Conservation (phyloP, 495 filamentous ascomycete genomes). For the Tuber melanosporum region DNA sequence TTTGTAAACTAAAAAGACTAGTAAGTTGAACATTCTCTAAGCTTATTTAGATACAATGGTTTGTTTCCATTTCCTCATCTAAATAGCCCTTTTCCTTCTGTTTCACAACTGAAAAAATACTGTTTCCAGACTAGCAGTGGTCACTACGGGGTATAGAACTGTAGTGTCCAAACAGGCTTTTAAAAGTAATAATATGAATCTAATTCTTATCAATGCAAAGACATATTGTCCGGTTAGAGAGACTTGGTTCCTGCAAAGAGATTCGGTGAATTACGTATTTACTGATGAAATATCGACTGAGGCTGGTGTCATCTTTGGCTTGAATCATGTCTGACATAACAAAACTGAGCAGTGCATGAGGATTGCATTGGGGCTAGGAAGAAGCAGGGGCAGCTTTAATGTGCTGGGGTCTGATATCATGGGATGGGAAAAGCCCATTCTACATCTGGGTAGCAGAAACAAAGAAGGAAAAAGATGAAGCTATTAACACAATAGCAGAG, state of each 20-base stretch:
- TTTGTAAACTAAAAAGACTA: neutral
- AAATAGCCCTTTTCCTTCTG: no score
- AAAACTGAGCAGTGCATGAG: conserved; percentile 5
- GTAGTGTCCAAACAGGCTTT: no score
- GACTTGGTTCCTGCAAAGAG: no score
- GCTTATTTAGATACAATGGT: no score
- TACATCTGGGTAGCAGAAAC: conserved; percentile 6
- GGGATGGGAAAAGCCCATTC: neutral
- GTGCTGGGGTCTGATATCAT: conserved; percentile 7
- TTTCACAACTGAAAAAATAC: no score
- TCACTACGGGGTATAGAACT: no score
- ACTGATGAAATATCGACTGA: conserved; percentile 1
- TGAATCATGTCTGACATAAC: neutral
- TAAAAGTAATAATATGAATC: no score
- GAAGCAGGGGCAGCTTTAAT: neutral
- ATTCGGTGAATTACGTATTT: no score
- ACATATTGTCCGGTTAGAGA: no score
- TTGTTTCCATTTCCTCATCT: no score
- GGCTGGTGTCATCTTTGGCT: neutral
- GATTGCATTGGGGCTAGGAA: conserved; percentile 1
- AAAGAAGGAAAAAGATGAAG: neutral
- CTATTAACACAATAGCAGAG: neutral
- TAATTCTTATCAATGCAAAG: no score
- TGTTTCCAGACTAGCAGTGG: no score
- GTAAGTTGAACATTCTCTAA: neutral